These are phyloP conservation scores for Metschnikowia cerradonensis DNA, from an alignment of 805 yeast genomes.

Conservation along the genomic window DNA sequence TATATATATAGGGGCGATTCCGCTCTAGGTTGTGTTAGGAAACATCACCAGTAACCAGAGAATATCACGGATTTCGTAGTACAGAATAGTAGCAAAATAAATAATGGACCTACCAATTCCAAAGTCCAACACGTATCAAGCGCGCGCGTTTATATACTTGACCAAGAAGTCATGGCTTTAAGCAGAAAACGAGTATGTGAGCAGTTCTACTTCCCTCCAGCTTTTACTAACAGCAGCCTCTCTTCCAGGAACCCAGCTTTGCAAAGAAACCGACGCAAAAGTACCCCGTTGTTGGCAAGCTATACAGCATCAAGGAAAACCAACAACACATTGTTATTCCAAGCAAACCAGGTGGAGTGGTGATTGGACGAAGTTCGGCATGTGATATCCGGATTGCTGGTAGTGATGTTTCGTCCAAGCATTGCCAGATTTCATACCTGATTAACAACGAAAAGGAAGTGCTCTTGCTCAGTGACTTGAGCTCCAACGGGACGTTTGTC, in stretches of 20 bases:
- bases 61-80: too few relatives aligned
- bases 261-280: slow-evolving; percentile 18
- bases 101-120: too few relatives aligned
- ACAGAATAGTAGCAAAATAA: too few relatives aligned
- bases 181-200: slow-evolving; percentile 25
- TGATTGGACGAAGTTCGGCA: slow-evolving; percentile 54
- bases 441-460: slow-evolving; percentile 29
- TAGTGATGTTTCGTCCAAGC: slow-evolving; percentile 61
- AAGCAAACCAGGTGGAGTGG: slow-evolving; percentile 22
- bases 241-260: slow-evolving; percentile 8
- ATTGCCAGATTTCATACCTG: slow-evolving; percentile 50
- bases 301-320: slow-evolving; percentile 20
- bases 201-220: neutral
- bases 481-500: slow-evolving; percentile 65
- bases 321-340: slow-evolving; percentile 23
- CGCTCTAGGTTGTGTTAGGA: too few relatives aligned
- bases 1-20: too few relatives aligned
- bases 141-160: neutral
- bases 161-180: slow-evolving; percentile 18
- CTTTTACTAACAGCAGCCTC: slow-evolving; percentile 17
- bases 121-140: neutral
- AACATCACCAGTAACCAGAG: too few relatives aligned
- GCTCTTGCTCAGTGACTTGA: slow-evolving; percentile 50
- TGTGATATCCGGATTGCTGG: slow-evolving; percentile 56
- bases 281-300: slow-evolving; percentile 21